Conservation (phyloP, 1,284 basidiomycete genomes). For the Cryptococcus jaspeensis region DNA sequence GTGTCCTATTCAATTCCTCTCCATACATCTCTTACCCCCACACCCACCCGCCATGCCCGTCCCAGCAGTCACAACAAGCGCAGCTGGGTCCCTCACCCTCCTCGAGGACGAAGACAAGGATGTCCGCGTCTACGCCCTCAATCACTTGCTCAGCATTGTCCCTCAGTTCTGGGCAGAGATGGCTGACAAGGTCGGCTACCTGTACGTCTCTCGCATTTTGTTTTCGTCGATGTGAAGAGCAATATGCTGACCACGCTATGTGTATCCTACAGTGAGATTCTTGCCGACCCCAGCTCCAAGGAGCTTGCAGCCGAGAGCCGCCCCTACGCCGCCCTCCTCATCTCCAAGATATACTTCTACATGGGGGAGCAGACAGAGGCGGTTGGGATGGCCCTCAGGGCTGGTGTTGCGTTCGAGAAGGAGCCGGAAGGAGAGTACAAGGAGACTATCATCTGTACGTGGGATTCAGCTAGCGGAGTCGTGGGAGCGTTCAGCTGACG, state of each 20-base stretch:
- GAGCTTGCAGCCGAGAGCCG: constrained; percentile 70
- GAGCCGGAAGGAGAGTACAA: constrained; percentile 79
- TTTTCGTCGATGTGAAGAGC: no score
- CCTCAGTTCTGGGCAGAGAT: constrained; percentile 97
- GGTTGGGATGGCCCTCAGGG: constrained; percentile 84
- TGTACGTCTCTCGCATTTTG: constrained; percentile 59
- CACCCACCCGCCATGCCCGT: constrained; percentile 35
- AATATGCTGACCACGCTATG: constrained; percentile 3
- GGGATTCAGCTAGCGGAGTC: neutral
- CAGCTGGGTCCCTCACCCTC: constrained; percentile 81
- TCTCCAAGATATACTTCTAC: constrained; percentile 95
- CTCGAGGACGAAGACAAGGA: constrained; percentile 76
- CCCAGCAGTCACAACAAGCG: constrained; percentile 42
- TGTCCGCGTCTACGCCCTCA: constrained; percentile 86
- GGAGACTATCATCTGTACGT: constrained; percentile 88
- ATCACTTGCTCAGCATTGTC: constrained; percentile 74
- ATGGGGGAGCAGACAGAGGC: constrained; percentile 91
- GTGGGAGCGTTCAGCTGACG: neutral
- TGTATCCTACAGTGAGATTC: constrained; percentile 64
- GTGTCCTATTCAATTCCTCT: neutral
- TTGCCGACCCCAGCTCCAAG: constrained; percentile 70
- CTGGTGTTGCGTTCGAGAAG: constrained; percentile 78
- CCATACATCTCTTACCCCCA: neutral
- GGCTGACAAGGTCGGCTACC: constrained; percentile 83
- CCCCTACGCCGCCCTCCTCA: constrained; percentile 78